Conservation (phyloP, 2,329 filamentous ascomycete species). For the Ilyonectria robusta region DNA sequence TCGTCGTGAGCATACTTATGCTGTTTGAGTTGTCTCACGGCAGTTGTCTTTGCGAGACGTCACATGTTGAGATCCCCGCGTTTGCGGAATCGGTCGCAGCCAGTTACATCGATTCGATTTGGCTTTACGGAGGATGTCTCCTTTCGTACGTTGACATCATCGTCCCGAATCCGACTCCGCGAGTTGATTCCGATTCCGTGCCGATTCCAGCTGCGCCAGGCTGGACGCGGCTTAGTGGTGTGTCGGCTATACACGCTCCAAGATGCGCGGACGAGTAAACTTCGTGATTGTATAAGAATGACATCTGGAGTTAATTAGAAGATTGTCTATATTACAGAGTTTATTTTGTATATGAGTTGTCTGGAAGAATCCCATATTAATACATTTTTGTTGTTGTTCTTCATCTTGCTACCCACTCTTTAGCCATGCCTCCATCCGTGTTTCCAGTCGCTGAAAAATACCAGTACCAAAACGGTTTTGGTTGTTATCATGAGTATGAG, state of each 20-base stretch:
- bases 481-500: constrained; percentile 23
- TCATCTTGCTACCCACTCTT: too few species aligned
- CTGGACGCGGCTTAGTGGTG: neutral
- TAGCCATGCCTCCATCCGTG: constrained; percentile 6
- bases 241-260: neutral
- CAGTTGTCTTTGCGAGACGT: neutral
- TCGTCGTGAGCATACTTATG: neutral
- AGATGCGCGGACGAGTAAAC: neutral
- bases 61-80: neutral
- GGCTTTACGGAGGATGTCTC: neutral
- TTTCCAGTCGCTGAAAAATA: constrained; percentile 21
- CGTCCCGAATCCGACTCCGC: constrained; percentile 17
- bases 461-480: constrained; percentile 26
- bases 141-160: neutral
- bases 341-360: too few species aligned
- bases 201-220: constrained; percentile 21
- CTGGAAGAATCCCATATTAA: too few species aligned
- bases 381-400: too few species aligned
- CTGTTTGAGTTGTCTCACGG: neutral
- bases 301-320: neutral
- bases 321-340: too few species aligned
- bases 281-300: neutral
- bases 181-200: constrained; percentile 29
- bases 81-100: neutral
- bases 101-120: neutral